Percentiles rank a stretch among this genome's conserved stretches.
Evolutionary conservation across 1,139 yeast species (phyloP).

Genomic region (Hemisphaericaspora lyxosophila): DNA sequence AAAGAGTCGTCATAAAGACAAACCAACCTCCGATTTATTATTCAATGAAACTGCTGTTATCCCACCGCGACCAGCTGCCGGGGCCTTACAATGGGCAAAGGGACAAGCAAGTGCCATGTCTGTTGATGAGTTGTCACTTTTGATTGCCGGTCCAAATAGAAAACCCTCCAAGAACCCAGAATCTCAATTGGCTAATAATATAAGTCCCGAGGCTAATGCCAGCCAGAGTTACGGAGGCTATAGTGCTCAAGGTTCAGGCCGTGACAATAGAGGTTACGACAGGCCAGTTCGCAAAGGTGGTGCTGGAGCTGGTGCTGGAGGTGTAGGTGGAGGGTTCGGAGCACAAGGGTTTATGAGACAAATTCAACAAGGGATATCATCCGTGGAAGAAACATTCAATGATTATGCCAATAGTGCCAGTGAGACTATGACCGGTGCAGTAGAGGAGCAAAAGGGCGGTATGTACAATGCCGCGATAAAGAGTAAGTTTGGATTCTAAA

Average conservation of each 20-base stretch:
- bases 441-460: constrained; percentile 51
- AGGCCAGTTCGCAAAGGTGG: constrained; percentile 44
- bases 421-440: constrained; percentile 53
- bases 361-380: constrained; percentile 53
- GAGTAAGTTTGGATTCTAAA: constrained; percentile 52
- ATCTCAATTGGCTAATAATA: constrained; percentile 55
- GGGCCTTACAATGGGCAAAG: constrained; percentile 84
- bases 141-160: constrained; percentile 63
- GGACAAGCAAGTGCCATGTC: constrained; percentile 63
- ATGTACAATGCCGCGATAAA: constrained; percentile 53
- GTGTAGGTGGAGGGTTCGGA: constrained; percentile 40
- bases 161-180: constrained; percentile 55
- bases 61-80: constrained; percentile 79
- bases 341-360: constrained; percentile 44
- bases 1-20: constrained; percentile 14
- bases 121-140: constrained; percentile 54
- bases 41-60: constrained; percentile 61
- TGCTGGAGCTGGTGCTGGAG: constrained; percentile 16
- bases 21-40: constrained; percentile 45
- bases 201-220: constrained; percentile 49
- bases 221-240: constrained; percentile 31
- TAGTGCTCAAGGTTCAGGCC: constrained; percentile 14
- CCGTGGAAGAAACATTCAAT: constrained; percentile 54
- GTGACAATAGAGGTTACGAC: constrained; percentile 40
- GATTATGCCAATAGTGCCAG: constrained; percentile 58